Evolutionary conservation across 345 rosid species (phyloP).

Genomic region (Salix caprea): DNA sequence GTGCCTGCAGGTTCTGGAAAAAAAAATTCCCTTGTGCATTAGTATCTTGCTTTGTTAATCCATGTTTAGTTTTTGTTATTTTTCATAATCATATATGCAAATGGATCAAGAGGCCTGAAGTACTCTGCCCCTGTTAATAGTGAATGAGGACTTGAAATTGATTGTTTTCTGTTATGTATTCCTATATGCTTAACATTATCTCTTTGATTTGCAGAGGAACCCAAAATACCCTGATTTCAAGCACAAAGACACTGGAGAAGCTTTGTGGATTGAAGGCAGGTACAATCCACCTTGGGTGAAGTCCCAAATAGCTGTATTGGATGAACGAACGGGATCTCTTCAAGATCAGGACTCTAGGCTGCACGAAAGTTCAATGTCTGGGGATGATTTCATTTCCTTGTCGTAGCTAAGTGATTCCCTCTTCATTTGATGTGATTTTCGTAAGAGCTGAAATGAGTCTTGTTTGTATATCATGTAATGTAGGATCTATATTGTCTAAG

Average conservation of each 20-base stretch:
- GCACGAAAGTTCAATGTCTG: constrained; percentile 25
- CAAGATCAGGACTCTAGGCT: constrained; percentile 25
- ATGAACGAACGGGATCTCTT: constrained; percentile 39
- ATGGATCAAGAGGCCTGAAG: neutral
- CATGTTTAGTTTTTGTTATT: neutral
- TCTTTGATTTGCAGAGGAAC: constrained; percentile 41
- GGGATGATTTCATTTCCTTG: constrained; percentile 32
- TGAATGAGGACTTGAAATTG: neutral
- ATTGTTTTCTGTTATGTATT: neutral
- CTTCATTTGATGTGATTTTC: constrained; percentile 4
- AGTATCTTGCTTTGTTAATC: neutral
- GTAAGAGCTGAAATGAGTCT: neutral
- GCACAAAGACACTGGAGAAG: constrained; percentile 75
- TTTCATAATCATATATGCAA: neutral
- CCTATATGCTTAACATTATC: neutral
- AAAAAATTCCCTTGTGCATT: neutral
- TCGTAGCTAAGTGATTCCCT: constrained; percentile 8
- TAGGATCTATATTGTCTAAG: neutral
- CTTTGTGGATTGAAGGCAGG: constrained; percentile 59
- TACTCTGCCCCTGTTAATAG: neutral
- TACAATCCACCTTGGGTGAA: constrained; percentile 59
- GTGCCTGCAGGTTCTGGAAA: neutral
- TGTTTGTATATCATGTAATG: neutral
- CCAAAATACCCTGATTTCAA: constrained; percentile 67
- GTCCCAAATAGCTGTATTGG: constrained; percentile 48